These are phyloP conservation scores for Candida anutae DNA, from an alignment of 1,139 yeast species.

Conservation along the genomic window DNA sequence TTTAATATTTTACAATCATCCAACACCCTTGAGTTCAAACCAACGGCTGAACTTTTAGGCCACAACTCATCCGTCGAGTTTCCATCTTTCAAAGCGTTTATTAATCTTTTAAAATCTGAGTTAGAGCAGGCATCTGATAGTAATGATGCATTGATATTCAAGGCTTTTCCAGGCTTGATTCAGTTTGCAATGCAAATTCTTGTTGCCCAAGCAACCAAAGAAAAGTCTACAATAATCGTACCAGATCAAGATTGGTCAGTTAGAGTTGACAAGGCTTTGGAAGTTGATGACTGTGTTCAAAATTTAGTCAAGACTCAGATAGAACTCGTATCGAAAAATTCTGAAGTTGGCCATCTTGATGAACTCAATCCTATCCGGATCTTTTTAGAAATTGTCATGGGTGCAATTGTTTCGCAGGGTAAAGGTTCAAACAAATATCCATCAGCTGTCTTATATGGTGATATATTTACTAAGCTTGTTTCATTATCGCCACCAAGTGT, in stretches of 20 bases:
- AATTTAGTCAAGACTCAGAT: constrained; percentile 23
- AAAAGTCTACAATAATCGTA: constrained; percentile 47
- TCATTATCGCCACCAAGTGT: constrained; percentile 28
- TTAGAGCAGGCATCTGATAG: constrained; percentile 7
- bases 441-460: constrained; percentile 17
- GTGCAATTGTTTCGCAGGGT: constrained; percentile 19
- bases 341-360: constrained; percentile 10
- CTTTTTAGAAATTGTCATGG: constrained; percentile 19
- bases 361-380: constrained; percentile 9
- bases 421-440: constrained; percentile 4
- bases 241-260: constrained; percentile 72
- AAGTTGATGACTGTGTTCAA: constrained; percentile 50
- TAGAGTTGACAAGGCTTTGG: constrained; percentile 65
- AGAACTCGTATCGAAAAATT: constrained; percentile 8
- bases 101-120: constrained; percentile 21
- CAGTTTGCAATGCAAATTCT: constrained; percentile 47
- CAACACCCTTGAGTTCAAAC: constrained; percentile 26
- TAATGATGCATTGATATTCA: constrained; percentile 15
- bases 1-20: constrained; percentile 38
- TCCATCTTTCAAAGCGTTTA: constrained; percentile 33
- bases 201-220: constrained; percentile 55
- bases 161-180: constrained; percentile 33
- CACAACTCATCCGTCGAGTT: constrained; percentile 26
- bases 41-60: constrained; percentile 36
- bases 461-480: constrained; percentile 23